These are phyloP conservation scores for Penicillium paxilli DNA, from an alignment of 495 filamentous ascomycete species.

Conservation along the genomic window DNA sequence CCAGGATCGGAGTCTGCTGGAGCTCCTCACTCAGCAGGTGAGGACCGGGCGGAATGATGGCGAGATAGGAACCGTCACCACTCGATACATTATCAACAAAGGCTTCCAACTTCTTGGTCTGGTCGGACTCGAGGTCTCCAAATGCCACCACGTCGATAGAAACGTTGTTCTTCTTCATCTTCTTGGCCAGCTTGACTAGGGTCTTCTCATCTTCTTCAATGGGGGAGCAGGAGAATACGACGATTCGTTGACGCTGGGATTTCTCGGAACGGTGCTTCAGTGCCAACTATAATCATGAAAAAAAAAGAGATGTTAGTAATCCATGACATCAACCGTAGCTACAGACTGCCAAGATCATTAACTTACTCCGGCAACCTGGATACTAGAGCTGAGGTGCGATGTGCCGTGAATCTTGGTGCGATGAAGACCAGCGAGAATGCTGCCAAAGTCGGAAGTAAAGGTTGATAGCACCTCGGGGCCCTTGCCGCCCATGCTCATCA, in stretches of 20 bases:
- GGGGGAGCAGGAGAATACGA: slow-evolving; percentile 92
- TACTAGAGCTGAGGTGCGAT: slow-evolving; percentile 83
- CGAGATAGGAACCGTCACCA: slow-evolving; percentile 85
- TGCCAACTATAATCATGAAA: slow-evolving; percentile 63
- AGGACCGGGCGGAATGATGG: slow-evolving; percentile 85
- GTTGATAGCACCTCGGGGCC: slow-evolving; percentile 96
- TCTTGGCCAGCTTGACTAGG: slow-evolving; percentile 86
- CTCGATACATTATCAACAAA: slow-evolving; percentile 92
- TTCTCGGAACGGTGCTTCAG: slow-evolving; percentile 98
- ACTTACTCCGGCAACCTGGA: slow-evolving; percentile 91
- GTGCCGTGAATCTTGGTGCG: slow-evolving; percentile 89
- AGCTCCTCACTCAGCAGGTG: slow-evolving; percentile 90
- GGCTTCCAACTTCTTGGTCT: slow-evolving; percentile 84
- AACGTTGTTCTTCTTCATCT: slow-evolving; percentile 96
- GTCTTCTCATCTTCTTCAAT: slow-evolving; percentile 86
- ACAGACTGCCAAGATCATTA: not conserved
- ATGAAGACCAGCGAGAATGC: slow-evolving; percentile 90
- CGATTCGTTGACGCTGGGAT: slow-evolving; percentile 88
- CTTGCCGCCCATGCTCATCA: slow-evolving; percentile 99
- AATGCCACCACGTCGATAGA: slow-evolving; percentile 93
- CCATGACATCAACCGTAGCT: not conserved
- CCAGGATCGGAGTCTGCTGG: slow-evolving; percentile 86
- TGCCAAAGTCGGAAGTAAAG: slow-evolving; percentile 90
- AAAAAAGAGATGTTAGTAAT: slow-evolving; percentile 1
- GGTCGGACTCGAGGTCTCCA: slow-evolving; percentile 88